Conservation (phyloP, 805 yeast species). For the Ogataea pilisensis region DNA sequence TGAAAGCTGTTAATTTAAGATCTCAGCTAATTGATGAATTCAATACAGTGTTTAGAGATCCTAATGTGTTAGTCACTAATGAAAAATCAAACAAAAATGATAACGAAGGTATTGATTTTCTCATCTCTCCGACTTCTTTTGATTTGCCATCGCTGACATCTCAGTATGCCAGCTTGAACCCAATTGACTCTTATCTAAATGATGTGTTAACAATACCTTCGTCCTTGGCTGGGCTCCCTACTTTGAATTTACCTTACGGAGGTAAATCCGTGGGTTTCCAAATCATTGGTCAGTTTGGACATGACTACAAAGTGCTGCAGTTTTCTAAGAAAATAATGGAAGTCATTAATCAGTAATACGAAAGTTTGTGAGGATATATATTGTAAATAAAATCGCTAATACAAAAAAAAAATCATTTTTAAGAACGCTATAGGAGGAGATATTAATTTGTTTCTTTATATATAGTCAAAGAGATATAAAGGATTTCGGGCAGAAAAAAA, state of each 20-base stretch:
- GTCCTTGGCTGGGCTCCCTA: slow-evolving; percentile 87
- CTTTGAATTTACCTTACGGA: slow-evolving; percentile 68
- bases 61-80: slow-evolving; percentile 36
- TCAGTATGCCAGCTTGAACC: slow-evolving; percentile 20
- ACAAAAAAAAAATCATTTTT: no score
- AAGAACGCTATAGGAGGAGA: no score
- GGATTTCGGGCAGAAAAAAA: no score
- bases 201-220: slow-evolving; percentile 89
- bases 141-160: slow-evolving; percentile 42
- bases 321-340: slow-evolving; percentile 17
- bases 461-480: no score
- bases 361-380: no score
- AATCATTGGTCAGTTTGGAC: slow-evolving; percentile 80
- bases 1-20: slow-evolving; percentile 70
- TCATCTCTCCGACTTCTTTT: slow-evolving; percentile 71
- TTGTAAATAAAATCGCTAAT: no score
- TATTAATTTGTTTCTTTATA: no score
- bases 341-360: not conserved
- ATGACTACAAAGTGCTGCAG: slow-evolving; percentile 60
- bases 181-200: slow-evolving; percentile 65
- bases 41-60: slow-evolving; percentile 52
- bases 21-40: slow-evolving; percentile 59
- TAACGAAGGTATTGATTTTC: slow-evolving; percentile 52
- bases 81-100: slow-evolving; percentile 18
- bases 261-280: slow-evolving; percentile 64